Evolutionary conservation across 75 land plant genomes (phyloP).

Genomic region (Sequoia sempervirens): DNA sequence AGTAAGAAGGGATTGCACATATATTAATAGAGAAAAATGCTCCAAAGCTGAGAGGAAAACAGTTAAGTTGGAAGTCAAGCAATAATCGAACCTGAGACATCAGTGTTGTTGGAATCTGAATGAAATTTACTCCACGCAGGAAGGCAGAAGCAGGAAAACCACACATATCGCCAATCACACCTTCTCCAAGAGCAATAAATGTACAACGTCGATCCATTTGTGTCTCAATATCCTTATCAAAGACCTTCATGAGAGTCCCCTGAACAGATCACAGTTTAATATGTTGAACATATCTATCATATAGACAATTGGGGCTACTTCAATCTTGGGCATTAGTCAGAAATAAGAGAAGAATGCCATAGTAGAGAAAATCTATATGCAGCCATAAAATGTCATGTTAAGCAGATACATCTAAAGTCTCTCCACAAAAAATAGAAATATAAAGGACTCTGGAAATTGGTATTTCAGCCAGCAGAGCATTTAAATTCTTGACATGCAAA

Average conservation of each 20-base stretch:
- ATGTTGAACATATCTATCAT: not conserved
- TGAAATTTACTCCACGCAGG: constrained; percentile 94
- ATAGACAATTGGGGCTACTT: not conserved
- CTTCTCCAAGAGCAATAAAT: constrained; percentile 95
- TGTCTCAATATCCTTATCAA: constrained; percentile 92
- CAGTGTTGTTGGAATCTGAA: constrained; percentile 95
- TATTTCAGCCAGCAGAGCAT: not conserved
- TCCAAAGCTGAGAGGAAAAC: constrained; percentile 6
- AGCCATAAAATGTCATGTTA: not conserved
- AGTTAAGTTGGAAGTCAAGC: not conserved
- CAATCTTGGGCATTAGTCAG: not conserved
- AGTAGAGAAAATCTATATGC: constrained; percentile 1
- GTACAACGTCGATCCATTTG: constrained; percentile 87
- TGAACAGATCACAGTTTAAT: constrained; percentile 10
- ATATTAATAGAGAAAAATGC: not conserved
- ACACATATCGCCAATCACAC: constrained; percentile 99
- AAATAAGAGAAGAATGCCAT: not conserved
- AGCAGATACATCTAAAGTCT: not conserved
- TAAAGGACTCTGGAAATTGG: not conserved
- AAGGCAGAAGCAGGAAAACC: constrained; percentile 97
- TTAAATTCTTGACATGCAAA: not conserved
- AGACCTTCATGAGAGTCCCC: constrained; percentile 88
- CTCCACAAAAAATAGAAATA: not conserved
- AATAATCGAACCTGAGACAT: constrained; percentile 78
- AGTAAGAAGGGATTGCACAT: not conserved